Evolutionary conservation across 352 stramenopile species (phyloP).

Genomic region (Aphanomyces euteiches): DNA sequence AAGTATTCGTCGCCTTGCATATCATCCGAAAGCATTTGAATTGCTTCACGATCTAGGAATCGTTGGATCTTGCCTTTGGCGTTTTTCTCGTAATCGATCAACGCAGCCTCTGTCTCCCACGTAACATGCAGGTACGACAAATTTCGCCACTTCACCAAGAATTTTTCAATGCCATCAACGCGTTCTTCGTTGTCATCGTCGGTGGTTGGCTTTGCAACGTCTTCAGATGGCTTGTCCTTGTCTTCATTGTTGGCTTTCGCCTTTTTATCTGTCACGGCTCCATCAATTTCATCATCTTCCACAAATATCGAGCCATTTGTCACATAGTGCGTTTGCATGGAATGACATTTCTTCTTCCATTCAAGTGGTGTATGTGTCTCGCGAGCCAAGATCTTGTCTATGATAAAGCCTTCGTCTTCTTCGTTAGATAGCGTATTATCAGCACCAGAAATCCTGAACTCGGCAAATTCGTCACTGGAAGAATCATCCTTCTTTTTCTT

Average conservation of each 20-base stretch:
- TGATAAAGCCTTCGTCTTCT: constrained; percentile 71
- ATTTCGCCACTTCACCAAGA: constrained; percentile 88
- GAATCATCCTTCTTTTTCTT: background rate
- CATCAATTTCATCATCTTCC: constrained; percentile 15
- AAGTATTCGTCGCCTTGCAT: constrained; percentile 87
- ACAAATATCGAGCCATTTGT: background rate
- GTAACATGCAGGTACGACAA: constrained; percentile 87
- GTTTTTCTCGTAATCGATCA: constrained; percentile 81
- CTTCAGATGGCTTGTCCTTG: constrained; percentile 7
- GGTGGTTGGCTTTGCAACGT: background rate
- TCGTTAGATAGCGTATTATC: constrained; percentile 7
- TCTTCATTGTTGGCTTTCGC: background rate
- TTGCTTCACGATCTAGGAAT: constrained; percentile 72
- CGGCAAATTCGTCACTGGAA: background rate
- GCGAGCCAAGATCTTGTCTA: constrained; percentile 76
- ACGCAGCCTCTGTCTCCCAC: constrained; percentile 83
- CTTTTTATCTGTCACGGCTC: constrained; percentile 25
- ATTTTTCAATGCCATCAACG: constrained; percentile 32
- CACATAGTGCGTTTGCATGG: constrained; percentile 26
- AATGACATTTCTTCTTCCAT: constrained; percentile 31
- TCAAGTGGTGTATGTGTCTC: constrained; percentile 67
- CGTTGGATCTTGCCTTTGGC: constrained; percentile 84
- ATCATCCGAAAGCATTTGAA: constrained; percentile 45
- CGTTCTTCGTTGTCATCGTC: constrained; percentile 16
- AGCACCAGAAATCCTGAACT: background rate